Percentiles rank a stretch among this genome's conserved stretches.
Conservation (phyloP, 352 stramenopile species). For the Pelagophyceae sp. region DNA sequence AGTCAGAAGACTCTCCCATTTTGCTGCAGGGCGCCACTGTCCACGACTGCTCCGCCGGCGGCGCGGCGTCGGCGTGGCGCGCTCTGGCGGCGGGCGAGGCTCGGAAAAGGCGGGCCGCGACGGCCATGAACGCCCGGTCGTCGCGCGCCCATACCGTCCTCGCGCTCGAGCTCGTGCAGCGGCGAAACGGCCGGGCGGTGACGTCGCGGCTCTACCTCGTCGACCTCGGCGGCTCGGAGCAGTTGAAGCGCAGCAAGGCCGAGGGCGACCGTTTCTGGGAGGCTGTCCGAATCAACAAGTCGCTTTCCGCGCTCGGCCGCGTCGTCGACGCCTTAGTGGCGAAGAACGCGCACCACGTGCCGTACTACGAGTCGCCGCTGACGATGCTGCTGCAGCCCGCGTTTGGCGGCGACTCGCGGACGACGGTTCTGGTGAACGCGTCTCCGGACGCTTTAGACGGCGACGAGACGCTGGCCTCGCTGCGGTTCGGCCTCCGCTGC, state of each 20-base stretch:
- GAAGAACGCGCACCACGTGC: conserved; percentile 33
- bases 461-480: conserved; percentile 42
- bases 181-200: conserved; percentile 26
- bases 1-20: too few relatives aligned
- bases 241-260: conserved; percentile 42
- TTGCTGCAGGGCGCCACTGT: neutral
- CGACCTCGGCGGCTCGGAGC: conserved; percentile 46
- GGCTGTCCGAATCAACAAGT: conserved; percentile 48
- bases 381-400: conserved; percentile 42
- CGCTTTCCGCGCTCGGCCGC: conserved; percentile 42
- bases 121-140: conserved; percentile 43
- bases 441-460: conserved; percentile 38
- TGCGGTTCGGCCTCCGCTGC: conserved; percentile 49
- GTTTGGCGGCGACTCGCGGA: conserved; percentile 44
- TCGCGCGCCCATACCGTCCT: conserved; percentile 41
- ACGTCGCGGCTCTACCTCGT: conserved; percentile 42
- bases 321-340: conserved; percentile 38
- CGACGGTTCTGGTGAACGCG: conserved; percentile 42
- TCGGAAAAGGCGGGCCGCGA: conserved; percentile 36
- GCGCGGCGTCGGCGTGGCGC: neutral
- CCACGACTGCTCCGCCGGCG: neutral
- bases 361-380: conserved; percentile 45
- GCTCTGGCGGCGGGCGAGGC: conserved; percentile 29
- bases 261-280: conserved; percentile 40
- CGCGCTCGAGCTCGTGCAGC: conserved; percentile 40